Evolutionary conservation across 768 basidiomycete species (phyloP), one percentile per base, ranked within the genome.

Genomic region (Lactarius indigo): DNA sequence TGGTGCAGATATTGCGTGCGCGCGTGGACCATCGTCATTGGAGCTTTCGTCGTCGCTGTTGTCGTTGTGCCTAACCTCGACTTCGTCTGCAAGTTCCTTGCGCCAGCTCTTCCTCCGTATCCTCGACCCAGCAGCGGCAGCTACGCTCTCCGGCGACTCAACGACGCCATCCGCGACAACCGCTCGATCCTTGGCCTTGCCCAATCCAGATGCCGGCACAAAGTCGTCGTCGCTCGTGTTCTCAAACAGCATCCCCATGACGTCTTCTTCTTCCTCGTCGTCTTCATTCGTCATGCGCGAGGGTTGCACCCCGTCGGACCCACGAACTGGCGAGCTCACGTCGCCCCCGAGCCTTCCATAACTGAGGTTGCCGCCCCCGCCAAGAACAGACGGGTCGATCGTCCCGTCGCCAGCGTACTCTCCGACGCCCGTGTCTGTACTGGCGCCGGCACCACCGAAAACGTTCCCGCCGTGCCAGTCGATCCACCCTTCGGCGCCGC

Each of bases 301-400:
- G 5, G 12, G 26, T 9, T 17, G 1, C 8, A 28, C 1, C 23
- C 44, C 28, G 12, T 35, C 30, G 35, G 13, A 8, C 7, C 2
- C 17, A 52, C 23, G 23, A 15, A 26, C 2, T 0, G 50, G 50
- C 50, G 50, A 15, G 50, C 13, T 26, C 6, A 2, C 0, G 13
- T 52, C 6, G 23, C 15, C 50, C 13, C 7, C 44, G 35, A 57
- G n/a, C 44, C 57, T 66, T n/a, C 31, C 15, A 7, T 59, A 59
- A 28, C 64, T 57, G n/a, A 10, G 44, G 31, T n/a, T 55, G 31
- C 35, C 41, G 61, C 50, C 50, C 1, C 66, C 63, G 26, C 66
- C 61, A 12, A 70, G 69, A 1, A 70, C 37, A 4, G 69, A 64
- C 2, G 69, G 69, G 44, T 70, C 69, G 31, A 70, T 70, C 30